These are phyloP conservation scores for Acacia confusa DNA, from an alignment of 306 rosid species.

Conservation along the genomic window DNA sequence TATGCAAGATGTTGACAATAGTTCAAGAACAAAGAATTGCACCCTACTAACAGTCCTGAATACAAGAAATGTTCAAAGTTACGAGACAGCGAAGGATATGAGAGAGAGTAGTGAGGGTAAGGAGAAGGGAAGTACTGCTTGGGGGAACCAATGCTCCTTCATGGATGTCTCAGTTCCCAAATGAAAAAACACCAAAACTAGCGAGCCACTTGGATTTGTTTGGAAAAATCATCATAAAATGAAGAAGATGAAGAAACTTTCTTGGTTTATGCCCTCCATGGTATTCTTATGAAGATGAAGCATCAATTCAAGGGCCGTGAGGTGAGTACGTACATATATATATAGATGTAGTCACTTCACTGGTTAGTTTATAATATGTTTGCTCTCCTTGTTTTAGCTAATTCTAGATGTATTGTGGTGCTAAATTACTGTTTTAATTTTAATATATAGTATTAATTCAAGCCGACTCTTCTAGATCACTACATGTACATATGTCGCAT, in stretches of 20 bases:
- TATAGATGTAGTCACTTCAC: background rate
- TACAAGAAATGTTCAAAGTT: background rate
- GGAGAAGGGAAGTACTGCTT: background rate
- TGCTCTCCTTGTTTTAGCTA: no score
- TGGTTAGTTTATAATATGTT: background rate
- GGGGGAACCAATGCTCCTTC: conserved; percentile 40
- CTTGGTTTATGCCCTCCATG: background rate
- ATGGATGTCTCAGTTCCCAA: conserved; percentile 31
- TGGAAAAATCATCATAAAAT: background rate
- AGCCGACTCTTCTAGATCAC: no score
- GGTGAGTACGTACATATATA: background rate
- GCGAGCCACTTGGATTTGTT: conserved; percentile 1
- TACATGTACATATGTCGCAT: no score
- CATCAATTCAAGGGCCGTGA: background rate
- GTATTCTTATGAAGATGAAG: background rate
- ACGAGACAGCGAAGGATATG: background rate
- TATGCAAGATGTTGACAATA: conserved; percentile 29
- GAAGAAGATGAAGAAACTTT: background rate
- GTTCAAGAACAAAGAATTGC: background rate
- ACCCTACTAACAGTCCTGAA: background rate
- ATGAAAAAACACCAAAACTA: background rate
- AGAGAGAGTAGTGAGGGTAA: background rate
- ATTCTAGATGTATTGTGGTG: no score
- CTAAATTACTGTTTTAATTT: no score
- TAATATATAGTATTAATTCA: no score